Conservation (phyloP, 495 filamentous ascomycete genomes). For the Articulospora tetracladia region DNA sequence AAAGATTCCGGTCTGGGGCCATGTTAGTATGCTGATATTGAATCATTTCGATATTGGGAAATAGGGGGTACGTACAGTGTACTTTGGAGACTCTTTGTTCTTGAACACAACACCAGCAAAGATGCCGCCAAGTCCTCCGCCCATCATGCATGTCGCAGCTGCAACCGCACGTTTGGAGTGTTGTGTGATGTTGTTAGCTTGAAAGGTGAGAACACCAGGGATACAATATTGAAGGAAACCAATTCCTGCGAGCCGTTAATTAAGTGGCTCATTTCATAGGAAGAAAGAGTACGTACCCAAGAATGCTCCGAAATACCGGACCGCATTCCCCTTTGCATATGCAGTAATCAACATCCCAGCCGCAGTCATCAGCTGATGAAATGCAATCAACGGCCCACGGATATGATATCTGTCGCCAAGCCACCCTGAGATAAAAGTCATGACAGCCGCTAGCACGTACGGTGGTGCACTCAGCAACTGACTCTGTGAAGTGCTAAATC, state of each 20-base stretch:
- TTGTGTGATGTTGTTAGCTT: background rate
- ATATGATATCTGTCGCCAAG: constrained; percentile 51
- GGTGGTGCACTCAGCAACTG: constrained; percentile 63
- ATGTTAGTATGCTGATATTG: background rate
- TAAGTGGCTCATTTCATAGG: background rate
- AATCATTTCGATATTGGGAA: background rate
- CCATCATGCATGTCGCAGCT: constrained; percentile 1
- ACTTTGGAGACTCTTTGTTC: background rate
- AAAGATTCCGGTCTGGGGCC: background rate
- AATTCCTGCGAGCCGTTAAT: background rate
- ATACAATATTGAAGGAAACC: background rate
- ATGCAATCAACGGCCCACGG: constrained; percentile 51
- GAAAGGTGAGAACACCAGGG: background rate
- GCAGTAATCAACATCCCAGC: constrained; percentile 46
- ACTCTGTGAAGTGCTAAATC: constrained; percentile 46
- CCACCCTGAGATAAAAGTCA: constrained; percentile 53
- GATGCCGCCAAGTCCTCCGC: background rate
- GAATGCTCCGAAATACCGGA: constrained; percentile 62
- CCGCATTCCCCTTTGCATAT: constrained; percentile 42
- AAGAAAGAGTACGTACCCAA: constrained; percentile 23
- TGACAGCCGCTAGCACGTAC: constrained; percentile 52
- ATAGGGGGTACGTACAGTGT: constrained; percentile 1
- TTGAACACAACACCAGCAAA: constrained; percentile 3
- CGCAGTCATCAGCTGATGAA: constrained; percentile 44
- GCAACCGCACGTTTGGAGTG: constrained; percentile 1